Conservation (phyloP, 345 rosid genomes). For the Toxicodendron radicans region DNA sequence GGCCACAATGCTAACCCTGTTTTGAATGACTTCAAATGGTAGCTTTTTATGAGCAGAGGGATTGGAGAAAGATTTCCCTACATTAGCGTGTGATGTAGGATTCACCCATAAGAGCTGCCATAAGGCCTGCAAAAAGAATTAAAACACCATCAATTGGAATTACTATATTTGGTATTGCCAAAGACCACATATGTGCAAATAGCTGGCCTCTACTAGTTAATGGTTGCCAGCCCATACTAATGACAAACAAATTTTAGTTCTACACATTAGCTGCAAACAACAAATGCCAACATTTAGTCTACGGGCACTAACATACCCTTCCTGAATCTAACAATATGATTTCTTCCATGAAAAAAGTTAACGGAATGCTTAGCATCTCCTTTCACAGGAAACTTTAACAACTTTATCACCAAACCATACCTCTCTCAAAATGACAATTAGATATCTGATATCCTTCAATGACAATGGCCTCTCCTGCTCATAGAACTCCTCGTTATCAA, state of each 20-base stretch:
- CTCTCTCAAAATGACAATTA: slow-evolving; percentile 83
- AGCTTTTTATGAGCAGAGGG: slow-evolving; percentile 43
- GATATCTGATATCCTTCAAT: slow-evolving; percentile 69
- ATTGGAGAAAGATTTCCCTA: slow-evolving; percentile 44
- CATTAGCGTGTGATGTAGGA: slow-evolving; percentile 53
- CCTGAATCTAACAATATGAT: slow-evolving; percentile 11
- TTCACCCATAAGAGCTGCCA: slow-evolving; percentile 95
- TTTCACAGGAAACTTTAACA: neutral
- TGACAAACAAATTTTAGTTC: neutral
- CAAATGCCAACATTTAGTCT: slow-evolving; percentile 2
- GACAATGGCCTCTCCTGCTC: slow-evolving; percentile 91
- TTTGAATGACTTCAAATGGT: slow-evolving; percentile 62
- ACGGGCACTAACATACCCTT: neutral
- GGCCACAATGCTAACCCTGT: slow-evolving; percentile 68
- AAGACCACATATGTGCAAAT: neutral
- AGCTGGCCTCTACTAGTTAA: neutral
- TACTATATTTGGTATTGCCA: neutral
- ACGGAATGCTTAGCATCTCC: neutral
- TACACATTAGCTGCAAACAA: neutral
- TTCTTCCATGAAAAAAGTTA: neutral
- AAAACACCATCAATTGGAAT: neutral
- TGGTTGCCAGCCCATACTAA: neutral
- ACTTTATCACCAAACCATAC: slow-evolving; percentile 33
- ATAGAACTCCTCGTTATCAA: slow-evolving; percentile 96
- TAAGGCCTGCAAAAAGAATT: slow-evolving; percentile 61